Base-by-base conservation (phyloP, 2,329 filamentous ascomycete species). In the Ascochyta pisi region DNA sequence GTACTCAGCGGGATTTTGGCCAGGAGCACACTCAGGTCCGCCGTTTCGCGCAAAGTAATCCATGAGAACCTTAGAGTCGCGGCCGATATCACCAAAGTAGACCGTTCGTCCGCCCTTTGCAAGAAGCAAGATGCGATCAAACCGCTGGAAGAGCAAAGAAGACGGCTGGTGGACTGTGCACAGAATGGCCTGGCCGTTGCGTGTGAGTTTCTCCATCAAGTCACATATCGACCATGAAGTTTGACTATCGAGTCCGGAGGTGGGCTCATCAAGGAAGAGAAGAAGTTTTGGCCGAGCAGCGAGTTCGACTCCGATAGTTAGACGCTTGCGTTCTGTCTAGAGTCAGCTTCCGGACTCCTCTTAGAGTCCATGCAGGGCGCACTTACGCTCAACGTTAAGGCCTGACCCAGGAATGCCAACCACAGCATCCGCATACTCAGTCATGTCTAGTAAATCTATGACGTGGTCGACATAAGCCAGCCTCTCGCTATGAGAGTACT, bases 151-250 rank as follows among this genome's bases (percentile, higher is more conserved):
- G 27, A 97, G 83, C 81, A 95, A 91, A 24, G 92, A 92, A 4
- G 91, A 96, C 9, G 93, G 93, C 75, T 97, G 93, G 75, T 97
- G 93, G 58, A 97, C 96, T 0, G 93, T 96, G 78, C 92, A 96
- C 7, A 97, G 85, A 73, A 97, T 90, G 43, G 93, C 92, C 56
- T 72, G 69, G 15, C 93, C 93, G 58, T 86, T 89, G 73, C 93
- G 89, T 62, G 91, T 91, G 19, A 97, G 83, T 77, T 95, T 96
- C 74, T 94, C 88, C 39, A 97, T 84, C 12, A 96, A 83, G 70
- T 90, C 88, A 50, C 91, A 84, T 67, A 96, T 96, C 50, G 91
- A 65, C 66, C 66, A 69, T 3, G 63, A 65, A 10, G 63, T 69
- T 51, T 69, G 61, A 33, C 53, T 60, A 26, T 96, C 93, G 22